Percentiles rank a stretch among this genome's conserved stretches.
These are phyloP conservation scores for Podospora pseudopauciseta DNA, from an alignment of 495 filamentous ascomycete species.

Conservation along the genomic window DNA sequence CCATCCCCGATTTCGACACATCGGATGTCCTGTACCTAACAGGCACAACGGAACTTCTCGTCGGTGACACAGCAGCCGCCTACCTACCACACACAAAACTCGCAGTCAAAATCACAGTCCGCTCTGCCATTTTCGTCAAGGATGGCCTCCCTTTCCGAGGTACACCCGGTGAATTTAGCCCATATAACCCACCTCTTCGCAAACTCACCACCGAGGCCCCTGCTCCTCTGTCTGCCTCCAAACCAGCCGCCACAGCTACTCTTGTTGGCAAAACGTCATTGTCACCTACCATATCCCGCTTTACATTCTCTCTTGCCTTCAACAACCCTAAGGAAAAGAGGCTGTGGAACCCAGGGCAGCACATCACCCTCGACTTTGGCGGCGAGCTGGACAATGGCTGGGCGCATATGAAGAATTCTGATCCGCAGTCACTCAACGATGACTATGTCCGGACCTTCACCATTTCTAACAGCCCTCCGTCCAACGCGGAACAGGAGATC, in stretches of 20 bases:
- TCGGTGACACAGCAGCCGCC: constrained; percentile 54
- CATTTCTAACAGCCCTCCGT: constrained; percentile 55
- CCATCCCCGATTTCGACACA: constrained; percentile 66
- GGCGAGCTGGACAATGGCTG: constrained; percentile 66
- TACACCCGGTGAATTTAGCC: constrained; percentile 52
- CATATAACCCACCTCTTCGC: constrained; percentile 58
- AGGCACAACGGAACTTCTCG: constrained; percentile 59
- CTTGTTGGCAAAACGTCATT: constrained; percentile 53
- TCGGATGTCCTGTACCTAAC: constrained; percentile 69
- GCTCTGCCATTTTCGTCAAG: constrained; percentile 57
- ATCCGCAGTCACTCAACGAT: constrained; percentile 74
- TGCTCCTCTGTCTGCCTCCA: constrained; percentile 9
- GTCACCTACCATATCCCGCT: constrained; percentile 61
- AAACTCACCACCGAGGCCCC: constrained; percentile 29
- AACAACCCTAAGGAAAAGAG: background rate
- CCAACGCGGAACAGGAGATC: constrained; percentile 10
- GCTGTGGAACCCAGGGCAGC: constrained; percentile 64
- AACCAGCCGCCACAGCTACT: constrained; percentile 40
- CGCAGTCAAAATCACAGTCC: constrained; percentile 61
- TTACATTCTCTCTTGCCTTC: constrained; percentile 55
- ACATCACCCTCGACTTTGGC: constrained; percentile 68
- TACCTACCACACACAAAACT: constrained; percentile 67
- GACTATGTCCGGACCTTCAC: constrained; percentile 82
- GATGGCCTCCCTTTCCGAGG: constrained; percentile 65
- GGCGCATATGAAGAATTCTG: constrained; percentile 75